Evolutionary conservation across 768 basidiomycete species (phyloP), one percentile per base, ranked within the genome.

Genomic region (Grammothele lineata): DNA sequence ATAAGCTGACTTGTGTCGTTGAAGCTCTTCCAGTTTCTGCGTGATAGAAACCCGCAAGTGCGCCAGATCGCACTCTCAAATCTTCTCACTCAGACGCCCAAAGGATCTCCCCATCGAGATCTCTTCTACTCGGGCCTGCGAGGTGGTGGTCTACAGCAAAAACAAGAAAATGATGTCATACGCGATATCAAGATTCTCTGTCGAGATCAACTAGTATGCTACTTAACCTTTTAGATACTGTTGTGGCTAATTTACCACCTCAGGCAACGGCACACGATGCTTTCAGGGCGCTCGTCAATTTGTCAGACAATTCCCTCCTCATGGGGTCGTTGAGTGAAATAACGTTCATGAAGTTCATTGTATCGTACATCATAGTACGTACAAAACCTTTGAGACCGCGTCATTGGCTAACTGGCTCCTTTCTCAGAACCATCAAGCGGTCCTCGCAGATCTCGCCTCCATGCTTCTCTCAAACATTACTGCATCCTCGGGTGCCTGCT

Each of bases 401-500:
- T 6, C 15, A 3, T 4, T 21, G 22, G 45, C 43, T 12, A 49
- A 15, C 11, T 18, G 7, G 10, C 43, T 35, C 6, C 22, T 30
- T 30, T 47, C 22, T 22, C 57, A 97, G 93, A 87, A 92, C 66
- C 86, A 90, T n/a, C 80, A 86, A 50, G 83, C 94, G 9, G 81
- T 86, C 47, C 84, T 97, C 22, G 92, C 92, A 26, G 94, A 97
- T 71, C 80, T 98, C 17, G 92, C 93, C 3, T 78, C 91, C n/a
- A 98, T 98, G 95, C 74, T 97, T 1, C 76, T 98, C 9, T 95
- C 93, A n/a, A 98, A 98, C 68, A 70, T 96, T 26, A 88, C 92
- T 8, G 77, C 87, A 4, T 83, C 88, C 36, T 73, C 87, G 2
- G 66, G 76, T 0, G 77, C 87, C 43, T 85, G 88, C 54, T 69